phyloP scores from a whole-genome alignment of 73 alveolate genomes.

The Uronychia binucleata region DNA sequence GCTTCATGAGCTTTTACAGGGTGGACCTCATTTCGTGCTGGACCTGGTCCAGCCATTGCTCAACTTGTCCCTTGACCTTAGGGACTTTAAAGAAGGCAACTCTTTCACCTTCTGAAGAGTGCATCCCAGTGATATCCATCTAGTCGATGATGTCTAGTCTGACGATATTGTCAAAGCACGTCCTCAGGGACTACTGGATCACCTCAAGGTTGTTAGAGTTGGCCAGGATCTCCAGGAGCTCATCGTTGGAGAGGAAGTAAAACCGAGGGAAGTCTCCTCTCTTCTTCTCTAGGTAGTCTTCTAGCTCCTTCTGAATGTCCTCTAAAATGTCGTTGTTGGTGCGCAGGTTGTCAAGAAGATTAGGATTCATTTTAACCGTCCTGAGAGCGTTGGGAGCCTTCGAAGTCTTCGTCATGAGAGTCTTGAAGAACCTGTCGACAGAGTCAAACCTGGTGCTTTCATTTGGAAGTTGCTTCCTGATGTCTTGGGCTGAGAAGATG shows the following conservation, averaged over 20 bases:
- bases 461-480: constrained; percentile 69
- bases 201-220: constrained; percentile 81
- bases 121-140: constrained; percentile 79
- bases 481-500: constrained; percentile 92
- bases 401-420: constrained; percentile 88
- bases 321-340: constrained; percentile 87
- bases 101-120: constrained; percentile 89
- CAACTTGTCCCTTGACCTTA: constrained; percentile 82
- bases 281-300: constrained; percentile 85
- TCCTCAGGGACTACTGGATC: constrained; percentile 88
- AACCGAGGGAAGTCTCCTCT: constrained; percentile 87
- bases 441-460: constrained; percentile 80
- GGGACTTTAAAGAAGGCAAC: constrained; percentile 72
- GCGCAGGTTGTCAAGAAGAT: constrained; percentile 37
- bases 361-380: constrained; percentile 33
- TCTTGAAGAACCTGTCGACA: constrained; percentile 94
- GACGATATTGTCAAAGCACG: constrained; percentile 92
- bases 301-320: constrained; percentile 89
- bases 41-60: constrained; percentile 83
- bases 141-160: constrained; percentile 83
- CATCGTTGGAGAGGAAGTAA: constrained; percentile 93
- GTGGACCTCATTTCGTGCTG: constrained; percentile 80
- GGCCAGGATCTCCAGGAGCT: constrained; percentile 89
- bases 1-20: constrained; percentile 71
- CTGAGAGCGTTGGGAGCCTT: constrained; percentile 47